Base-by-base conservation (phyloP, 1,139 yeast species). In the Yamadazyma friedrichii region DNA sequence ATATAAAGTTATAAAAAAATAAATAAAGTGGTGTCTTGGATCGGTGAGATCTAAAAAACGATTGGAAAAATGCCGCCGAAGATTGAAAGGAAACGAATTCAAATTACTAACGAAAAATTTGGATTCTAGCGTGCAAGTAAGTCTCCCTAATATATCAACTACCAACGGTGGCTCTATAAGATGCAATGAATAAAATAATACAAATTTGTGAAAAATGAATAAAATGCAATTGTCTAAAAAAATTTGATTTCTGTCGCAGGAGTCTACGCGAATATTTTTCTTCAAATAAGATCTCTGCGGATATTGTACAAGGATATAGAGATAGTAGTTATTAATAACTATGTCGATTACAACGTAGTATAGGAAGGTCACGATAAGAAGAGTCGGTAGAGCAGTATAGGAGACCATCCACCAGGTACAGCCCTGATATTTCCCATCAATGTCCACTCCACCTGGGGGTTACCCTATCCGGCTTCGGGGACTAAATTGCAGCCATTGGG, bases 241-340 rank as follows among this genome's bases (percentile, higher is more conserved):
- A 22, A 20, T 22, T 26, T 33, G 35, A 33, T 22, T 33, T 33
- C 24, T 16, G 9, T 33, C 29, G 28, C 35, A 33, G 35, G 35
- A 33, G 35, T 22, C n/a, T 33, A 33, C 35, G 35, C 35, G 35
- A 33, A 20, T 33, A 20, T 20, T 8, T 20, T 20, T 22, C 13
- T 20, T 22, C 13, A 9, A 15, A 13, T 33, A 12, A 12, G 35
- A 33, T 22, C 24, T 20, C 24, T 20, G 24, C 25, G 15, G 35
- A 6, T 12, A 16, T 16, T 15, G 15, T 28, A n/a, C n/a, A n/a
- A 20, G 24, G 24, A 20, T 20, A 20, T 28, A 28, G 6, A 11
- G 9, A 28, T 12, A 28, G 31, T n/a, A 12, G 15, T 12, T 28
- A 9, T 9, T 11, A 26, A 8, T 6, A 28, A 28, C 15, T 28